Base-by-base conservation (phyloP, 2,329 filamentous ascomycete genomes). In the Diplocarpon rosae region DNA sequence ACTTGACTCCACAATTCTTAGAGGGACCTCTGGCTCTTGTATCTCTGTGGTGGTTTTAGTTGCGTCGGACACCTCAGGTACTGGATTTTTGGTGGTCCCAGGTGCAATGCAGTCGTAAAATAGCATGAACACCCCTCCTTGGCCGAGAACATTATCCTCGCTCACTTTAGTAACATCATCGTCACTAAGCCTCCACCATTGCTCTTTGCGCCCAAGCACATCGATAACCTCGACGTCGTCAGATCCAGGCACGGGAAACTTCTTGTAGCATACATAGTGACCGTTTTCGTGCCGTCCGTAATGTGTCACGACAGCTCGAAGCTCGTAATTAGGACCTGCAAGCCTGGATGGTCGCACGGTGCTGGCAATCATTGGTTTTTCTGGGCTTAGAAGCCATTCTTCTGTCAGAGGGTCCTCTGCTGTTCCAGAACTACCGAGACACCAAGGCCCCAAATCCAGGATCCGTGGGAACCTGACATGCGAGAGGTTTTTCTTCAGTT, bases 181-280 rank as follows among this genome's bases (percentile, higher is more conserved):
- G 57, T 96, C 90, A 61, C 90, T 96, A 24, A 96, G 71, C 13
- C 85, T 74, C 81, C 87, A 98, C 92, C 92, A 96, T 47, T 77
- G 74, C 52, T 58, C 52, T 30, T 54, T 54, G 16, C 51, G 36
- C 11, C 47, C 50, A 9, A 39, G 42, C 11, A 59, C 32, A 27
- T 40, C 37, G 9, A 20, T 55, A 6, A 54, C 45, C 6, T 56
- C 57, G 27, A 63, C 59, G 5, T 52, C 52, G n/a, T 51, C 59
- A 2, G 33, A 15, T 7, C 44, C 37, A 14, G 40, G 20, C 33
- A 37, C 42, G 1, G 76, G 71, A 57, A 86, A 81, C 57, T 83
- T 85, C 41, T 86, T 76, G 63, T 92, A 95, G 61, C 87, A 94
- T 32, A 95, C 80, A 56, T 98, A 96, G 65, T 98, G 92, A 0